A percentile compares a stretch with the other conserved stretches of the same genome.
Evolutionary conservation across 2,329 filamentous ascomycete genomes (phyloP).

Genomic region (Exutisphaerella laricina): DNA sequence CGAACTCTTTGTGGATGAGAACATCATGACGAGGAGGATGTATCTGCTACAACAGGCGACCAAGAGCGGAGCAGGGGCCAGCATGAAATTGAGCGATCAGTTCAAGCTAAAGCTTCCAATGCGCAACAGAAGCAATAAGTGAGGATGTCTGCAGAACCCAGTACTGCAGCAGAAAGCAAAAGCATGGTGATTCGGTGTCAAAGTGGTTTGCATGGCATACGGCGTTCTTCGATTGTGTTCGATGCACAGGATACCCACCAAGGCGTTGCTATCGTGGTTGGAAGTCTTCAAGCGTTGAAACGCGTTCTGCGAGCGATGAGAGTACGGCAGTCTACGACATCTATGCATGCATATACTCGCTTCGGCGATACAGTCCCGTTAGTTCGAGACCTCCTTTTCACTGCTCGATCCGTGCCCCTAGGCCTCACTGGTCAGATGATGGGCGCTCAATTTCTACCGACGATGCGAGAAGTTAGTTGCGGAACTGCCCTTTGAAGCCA

Average conservation of each 20-base stretch:
- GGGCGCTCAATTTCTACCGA: too few species aligned
- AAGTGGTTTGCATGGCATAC: not conserved
- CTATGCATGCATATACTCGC: too few species aligned
- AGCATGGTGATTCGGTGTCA: not conserved
- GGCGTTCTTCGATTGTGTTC: slow-evolving; percentile 1
- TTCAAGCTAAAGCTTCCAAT: slow-evolving; percentile 31
- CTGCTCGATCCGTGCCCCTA: too few species aligned
- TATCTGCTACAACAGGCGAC: slow-evolving; percentile 33
- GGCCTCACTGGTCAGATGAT: not conserved
- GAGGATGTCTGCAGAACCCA: not conserved
- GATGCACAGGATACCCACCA: slow-evolving; percentile 9
- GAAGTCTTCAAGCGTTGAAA: too few species aligned
- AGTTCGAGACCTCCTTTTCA: too few species aligned
- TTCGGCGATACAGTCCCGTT: too few species aligned
- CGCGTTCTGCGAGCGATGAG: too few species aligned
- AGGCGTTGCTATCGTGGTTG: slow-evolving; percentile 1
- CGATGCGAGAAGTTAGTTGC: too few species aligned
- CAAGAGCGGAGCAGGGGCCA: slow-evolving; percentile 16
- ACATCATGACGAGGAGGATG: slow-evolving; percentile 31
- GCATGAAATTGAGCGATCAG: slow-evolving; percentile 24
- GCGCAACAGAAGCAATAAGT: slow-evolving; percentile 16
- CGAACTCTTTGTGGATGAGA: slow-evolving; percentile 50
- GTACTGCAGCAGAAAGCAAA: not conserved
- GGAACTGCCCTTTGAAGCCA: too few species aligned
- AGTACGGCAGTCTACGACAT: too few species aligned